A percentile compares a stretch with the other conserved stretches of the same genome.
Evolutionary conservation across 2,329 filamentous ascomycete species (phyloP).

Genomic region (Acephala macrosclerotiorum): DNA sequence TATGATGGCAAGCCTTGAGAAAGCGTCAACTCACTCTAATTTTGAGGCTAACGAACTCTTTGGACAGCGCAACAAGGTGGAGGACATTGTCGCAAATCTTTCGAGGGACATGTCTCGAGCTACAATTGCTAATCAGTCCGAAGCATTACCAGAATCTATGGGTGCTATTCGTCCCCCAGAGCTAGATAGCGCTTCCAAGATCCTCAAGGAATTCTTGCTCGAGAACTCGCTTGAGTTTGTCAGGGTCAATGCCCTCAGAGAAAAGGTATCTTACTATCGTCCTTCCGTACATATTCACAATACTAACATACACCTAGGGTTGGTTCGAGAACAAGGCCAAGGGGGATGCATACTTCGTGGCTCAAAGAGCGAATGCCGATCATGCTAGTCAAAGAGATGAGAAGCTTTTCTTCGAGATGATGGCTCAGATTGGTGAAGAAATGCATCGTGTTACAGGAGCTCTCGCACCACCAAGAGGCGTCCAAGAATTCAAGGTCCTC

Average conservation of each 20-base stretch:
- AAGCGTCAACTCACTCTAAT: too few species aligned
- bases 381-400: constrained; percentile 35
- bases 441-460: constrained; percentile 44
- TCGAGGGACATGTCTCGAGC: too few species aligned
- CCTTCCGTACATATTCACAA: neutral
- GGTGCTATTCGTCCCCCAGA: neutral
- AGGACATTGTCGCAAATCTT: too few species aligned
- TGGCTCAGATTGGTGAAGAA: constrained; percentile 52
- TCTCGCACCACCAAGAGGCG: constrained; percentile 7
- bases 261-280: neutral
- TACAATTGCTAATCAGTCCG: neutral
- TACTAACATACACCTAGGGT: constrained; percentile 23
- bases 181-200: neutral
- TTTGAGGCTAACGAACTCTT: too few species aligned
- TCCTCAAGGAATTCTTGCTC: neutral
- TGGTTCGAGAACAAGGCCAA: constrained; percentile 54
- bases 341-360: constrained; percentile 53
- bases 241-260: constrained; percentile 8
- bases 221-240: neutral
- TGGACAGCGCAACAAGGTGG: too few species aligned
- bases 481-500: constrained; percentile 30
- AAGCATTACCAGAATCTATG: neutral
- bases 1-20: too few species aligned
- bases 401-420: constrained; percentile 50
- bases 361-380: constrained; percentile 50